Evolutionary conservation across 2,329 filamentous ascomycete species (phyloP), one percentile per base, ranked within the genome.

Genomic region (Macroventuria anomochaeta): DNA sequence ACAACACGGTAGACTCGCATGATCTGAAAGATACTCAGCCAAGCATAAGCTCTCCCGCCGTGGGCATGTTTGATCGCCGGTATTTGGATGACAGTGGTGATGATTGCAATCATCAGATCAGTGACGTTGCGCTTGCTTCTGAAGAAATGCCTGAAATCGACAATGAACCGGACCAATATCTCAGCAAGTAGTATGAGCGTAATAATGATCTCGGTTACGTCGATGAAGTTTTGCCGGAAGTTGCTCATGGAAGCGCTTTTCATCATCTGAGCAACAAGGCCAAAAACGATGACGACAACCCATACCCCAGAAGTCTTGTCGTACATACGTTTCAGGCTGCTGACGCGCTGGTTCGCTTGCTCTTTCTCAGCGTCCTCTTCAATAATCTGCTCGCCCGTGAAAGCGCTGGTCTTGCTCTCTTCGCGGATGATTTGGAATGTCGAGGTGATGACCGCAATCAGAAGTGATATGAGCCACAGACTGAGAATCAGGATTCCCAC

Each of bases 381-480:
- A 21, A 77, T 64, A 29, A 78, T 70, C 32, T 90, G 83, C 52
- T 91, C 85, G 11, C 86, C 86, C 4, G 92, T 93, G 74, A 99
- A 99, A 3, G 96, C 95, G 77, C 93, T 97, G 26, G 89, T 87
- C 74, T 89, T 93, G 76, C 91, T 96, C 73, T 99, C 95, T 78
- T 99, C 96, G 59, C 95, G 86, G 65, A 99, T 99, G 61, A 99
- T 90, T 72, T 99, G 95, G 69, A 99, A 99, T 1, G 93, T 97
- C 5, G 95, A 96, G 0, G 95, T 99, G 71, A 99, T 99, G 67
- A 99, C 95, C 3, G 95, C 95, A 69, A 99, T 96, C 39, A 89
- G 76, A 76, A 99, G 84, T 73, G 97, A 97, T 59, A 96, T 92
- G 67, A 99, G 84, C 95, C 95, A 99, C 42, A 99, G 82, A 79